Base-by-base conservation (phyloP, 2,329 filamentous ascomycete genomes). In the Biscogniauxia mediterranea region DNA sequence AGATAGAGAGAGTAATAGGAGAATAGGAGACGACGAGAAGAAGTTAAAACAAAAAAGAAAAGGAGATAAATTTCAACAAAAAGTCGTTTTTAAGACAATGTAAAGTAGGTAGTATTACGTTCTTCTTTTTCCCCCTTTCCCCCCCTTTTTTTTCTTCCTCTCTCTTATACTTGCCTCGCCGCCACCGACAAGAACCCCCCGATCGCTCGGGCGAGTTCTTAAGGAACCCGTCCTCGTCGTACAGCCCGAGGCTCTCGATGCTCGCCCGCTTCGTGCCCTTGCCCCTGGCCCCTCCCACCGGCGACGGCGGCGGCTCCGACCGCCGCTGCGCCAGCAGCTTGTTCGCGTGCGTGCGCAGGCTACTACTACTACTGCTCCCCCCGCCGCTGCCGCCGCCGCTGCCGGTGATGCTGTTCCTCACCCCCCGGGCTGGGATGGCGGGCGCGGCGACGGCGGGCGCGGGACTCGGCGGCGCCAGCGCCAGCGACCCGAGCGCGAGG, bases 401-500 rank as follows among this genome's bases (percentile, higher is more conserved):
- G 23, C 23, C 5, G 23, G 2, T 23, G 23, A 3, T 23, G 23
- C 23, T 23, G 23, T 20, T 1, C 54, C 54, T n/a, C 42, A 5
- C 8, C 38, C 38, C 2, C 32, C 32, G 13, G 32, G 7, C 17
- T n/a, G n/a, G n/a, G n/a, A n/a, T n/a, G n/a, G n/a, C 23, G 5
- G 23, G 23, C 23, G 5, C 2, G 5, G 23, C 23, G 23, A 23
- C 2, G 5, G 23, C 23, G 23, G 23, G 23, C 23, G 5, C 23
- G 23, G 23, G 23, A 23, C n/a, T n/a, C n/a, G 23, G 23, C 23
- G 23, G 23, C 23, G 23, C 2, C 23, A n/a, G 38, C 58, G 1
- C 67, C 73, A n/a, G n/a, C n/a, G n/a, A n/a, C n/a, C 76, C 80
- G 1, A 84, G 71, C 62, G 75, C 76, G 50, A 83, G 75, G 63